Base-by-base conservation (phyloP, 2,329 filamentous ascomycete species). In the Fusarium clavum region DNA sequence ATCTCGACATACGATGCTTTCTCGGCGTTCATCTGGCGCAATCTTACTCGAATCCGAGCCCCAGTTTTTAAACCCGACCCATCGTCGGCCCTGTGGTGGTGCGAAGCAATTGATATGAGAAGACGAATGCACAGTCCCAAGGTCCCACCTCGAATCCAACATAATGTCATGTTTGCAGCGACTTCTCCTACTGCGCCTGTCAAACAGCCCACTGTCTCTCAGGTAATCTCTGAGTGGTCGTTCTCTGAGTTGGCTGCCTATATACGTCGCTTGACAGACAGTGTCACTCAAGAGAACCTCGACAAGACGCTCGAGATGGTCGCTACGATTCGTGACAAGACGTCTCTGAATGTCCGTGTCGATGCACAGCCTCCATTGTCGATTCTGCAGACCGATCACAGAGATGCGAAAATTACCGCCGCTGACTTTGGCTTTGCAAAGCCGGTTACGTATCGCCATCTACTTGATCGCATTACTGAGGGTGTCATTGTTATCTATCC, bases 1-100 rank as follows among this genome's bases (percentile, higher is more conserved):
- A 77, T 85, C 34, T 84, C 82, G 6, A 84, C 81, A 4, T 84
- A 83, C 64, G 83, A 84, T 52, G 81, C 82, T n/a, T 78, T 81
- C 58, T 76, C 77, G 3, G 82, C 82, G 12, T 79, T 80, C 43
- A 75, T 84, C 11, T 83, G 82, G 81, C 80, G 82, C 3, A 73
- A 73, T 6, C 58, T 83, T 1, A 76, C 80, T 4, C 75, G 77
- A 5, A 71, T 81, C 6, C 78, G 82, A 12, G 77, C 77, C 0
- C 73, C 74, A 0, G 27, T 81, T 2, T 82, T 79, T 67, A 76
- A 80, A 0, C 67, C 76, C 0, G 77, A 79, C 30, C 71, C 76
- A 9, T 61, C 67, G 0, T 64, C 65, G 3, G 76, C 71, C 2
- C 49, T 79, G 6, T 73, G 77, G 38, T 83, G 80, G 79, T 69